These are phyloP conservation scores for Colletotrichum sp. DNA, from an alignment of 2,329 filamentous ascomycete species.

Conservation along the genomic window DNA sequence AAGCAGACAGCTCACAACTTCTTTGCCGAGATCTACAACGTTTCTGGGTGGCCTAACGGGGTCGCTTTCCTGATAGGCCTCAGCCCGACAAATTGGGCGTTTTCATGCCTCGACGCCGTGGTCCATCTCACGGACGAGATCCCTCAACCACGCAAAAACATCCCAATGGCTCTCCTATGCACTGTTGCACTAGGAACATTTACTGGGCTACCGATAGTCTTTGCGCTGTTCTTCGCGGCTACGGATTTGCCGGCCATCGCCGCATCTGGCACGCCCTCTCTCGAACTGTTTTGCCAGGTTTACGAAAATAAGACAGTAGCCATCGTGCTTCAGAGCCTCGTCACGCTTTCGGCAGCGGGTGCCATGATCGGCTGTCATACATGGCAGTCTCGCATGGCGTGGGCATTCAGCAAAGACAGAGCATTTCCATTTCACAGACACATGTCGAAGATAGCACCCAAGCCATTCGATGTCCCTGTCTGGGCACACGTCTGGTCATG, in stretches of 20 bases:
- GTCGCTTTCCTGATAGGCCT: not conserved
- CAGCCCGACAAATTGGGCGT: not conserved
- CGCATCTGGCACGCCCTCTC: not conserved
- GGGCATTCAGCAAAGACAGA: not conserved
- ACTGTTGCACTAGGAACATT: not conserved
- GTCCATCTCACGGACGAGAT: not conserved
- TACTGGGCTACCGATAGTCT: not conserved
- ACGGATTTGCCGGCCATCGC: not conserved
- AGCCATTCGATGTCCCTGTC: not conserved
- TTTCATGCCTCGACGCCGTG: not conserved
- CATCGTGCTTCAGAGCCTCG: not conserved
- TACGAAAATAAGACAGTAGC: not conserved
- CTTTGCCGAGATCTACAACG: not conserved
- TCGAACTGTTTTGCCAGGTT: not conserved
- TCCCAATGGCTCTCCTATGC: not conserved
- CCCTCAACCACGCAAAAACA: not conserved
- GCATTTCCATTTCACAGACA: not conserved
- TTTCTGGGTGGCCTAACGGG: not conserved
- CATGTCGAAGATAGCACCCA: not conserved
- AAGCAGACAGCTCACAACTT: not conserved
- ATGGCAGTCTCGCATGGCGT: not conserved
- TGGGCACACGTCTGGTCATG: not conserved
- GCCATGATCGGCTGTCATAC: not conserved
- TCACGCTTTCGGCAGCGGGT: not conserved
- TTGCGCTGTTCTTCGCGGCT: not conserved